Evolutionary conservation across 2,329 filamentous ascomycete species (phyloP), one percentile per base, ranked within the genome.

Genomic region (Anthostomella pinea): DNA sequence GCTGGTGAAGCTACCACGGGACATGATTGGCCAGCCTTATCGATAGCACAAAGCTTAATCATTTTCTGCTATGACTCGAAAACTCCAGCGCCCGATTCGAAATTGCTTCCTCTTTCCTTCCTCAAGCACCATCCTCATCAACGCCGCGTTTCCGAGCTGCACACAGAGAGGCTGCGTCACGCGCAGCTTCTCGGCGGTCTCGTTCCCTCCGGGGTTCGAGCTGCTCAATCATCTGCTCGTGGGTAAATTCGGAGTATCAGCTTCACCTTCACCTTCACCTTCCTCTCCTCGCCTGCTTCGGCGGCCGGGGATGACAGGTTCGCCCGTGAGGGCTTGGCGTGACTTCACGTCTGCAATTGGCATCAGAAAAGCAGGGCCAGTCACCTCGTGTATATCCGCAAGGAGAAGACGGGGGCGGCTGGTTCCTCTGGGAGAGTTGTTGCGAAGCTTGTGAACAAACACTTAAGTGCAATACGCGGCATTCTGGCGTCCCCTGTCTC

Each of bases 211-310:
- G 33, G 47, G 40, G 38, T 35, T 20, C 25, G 37, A 39, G 30
- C 37, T 38, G 37, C 11, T 35, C 33, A 36, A 32, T 45, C 35
- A 35, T 37, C 49, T 69, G 87, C 87, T 90, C 88, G 88, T 90
- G 87, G 88, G 87, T n/a, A 93, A 93, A 93, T 91, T 93, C 87
- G 87, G 87, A 93, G 87, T 85, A 93, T 82, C n/a, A n/a, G 90
- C 85, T 90, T 87, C 86, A 88, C 57, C 63, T 59, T 48, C 55
- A 62, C 62, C 63, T 57, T 59, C 65, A 58, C 57, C 64, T 68
- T 60, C 64, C 66, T 67, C 60, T 59, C 63, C 58, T 57, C 45
- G 53, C 61, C 59, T 40, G 24, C 13, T 58, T 58, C 52, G 57
- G 64, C n/a, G n/a, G n/a, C n/a, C n/a, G n/a, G n/a, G n/a, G n/a